Evolutionary conservation across 1,139 yeast species (phyloP).

Genomic region (Nakaseomyces bracarensis): DNA sequence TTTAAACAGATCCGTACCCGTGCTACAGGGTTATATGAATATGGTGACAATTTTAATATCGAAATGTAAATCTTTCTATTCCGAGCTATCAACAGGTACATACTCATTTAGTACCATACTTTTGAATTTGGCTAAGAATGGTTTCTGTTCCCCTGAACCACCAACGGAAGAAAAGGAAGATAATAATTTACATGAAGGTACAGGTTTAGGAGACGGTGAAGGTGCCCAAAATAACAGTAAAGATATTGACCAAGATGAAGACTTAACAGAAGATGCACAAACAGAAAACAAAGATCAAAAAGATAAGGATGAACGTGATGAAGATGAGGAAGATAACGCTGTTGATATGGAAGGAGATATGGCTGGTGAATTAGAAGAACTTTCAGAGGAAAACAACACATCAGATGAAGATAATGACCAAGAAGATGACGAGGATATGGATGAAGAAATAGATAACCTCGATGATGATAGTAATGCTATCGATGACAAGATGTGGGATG

Average conservation of each 20-base stretch:
- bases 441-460: slow-evolving; percentile 83
- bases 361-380: slow-evolving; percentile 87
- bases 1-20: slow-evolving; percentile 48
- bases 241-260: slow-evolving; percentile 90
- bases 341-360: slow-evolving; percentile 93
- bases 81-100: slow-evolving; percentile 51
- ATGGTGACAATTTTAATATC: slow-evolving; percentile 38
- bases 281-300: slow-evolving; percentile 70
- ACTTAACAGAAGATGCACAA: slow-evolving; percentile 81
- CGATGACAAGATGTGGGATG: slow-evolving; percentile 99
- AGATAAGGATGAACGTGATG: slow-evolving; percentile 47
- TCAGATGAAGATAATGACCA: slow-evolving; percentile 49
- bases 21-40: slow-evolving; percentile 46
- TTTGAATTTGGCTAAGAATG: slow-evolving; percentile 61
- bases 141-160: slow-evolving; percentile 89
- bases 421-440: slow-evolving; percentile 53
- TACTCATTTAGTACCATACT: slow-evolving; percentile 51
- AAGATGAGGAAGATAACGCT: slow-evolving; percentile 66
- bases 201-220: slow-evolving; percentile 96
- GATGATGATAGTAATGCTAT: slow-evolving; percentile 94
- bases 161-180: slow-evolving; percentile 60
- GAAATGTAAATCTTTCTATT: slow-evolving; percentile 41
- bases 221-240: slow-evolving; percentile 77
- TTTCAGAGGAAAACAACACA: slow-evolving; percentile 59
- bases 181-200: slow-evolving; percentile 67